A percentile compares a stretch with the other conserved stretches of the same genome.
phyloP scores from a whole-genome alignment of 2,329 filamentous ascomycete genomes.

The Xylaria digitata region DNA sequence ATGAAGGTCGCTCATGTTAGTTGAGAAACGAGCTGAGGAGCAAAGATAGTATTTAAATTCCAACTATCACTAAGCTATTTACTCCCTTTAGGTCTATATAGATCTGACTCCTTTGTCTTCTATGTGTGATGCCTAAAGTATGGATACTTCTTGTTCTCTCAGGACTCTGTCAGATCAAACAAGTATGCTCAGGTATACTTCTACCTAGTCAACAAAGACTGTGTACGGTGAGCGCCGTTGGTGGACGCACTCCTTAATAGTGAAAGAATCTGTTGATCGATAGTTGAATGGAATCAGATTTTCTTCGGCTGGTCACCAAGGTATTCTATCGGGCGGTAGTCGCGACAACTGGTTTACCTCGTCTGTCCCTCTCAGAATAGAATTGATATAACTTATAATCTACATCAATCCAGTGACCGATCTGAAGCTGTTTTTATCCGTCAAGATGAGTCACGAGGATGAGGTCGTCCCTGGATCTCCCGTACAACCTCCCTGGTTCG shows the following conservation, averaged over 20 bases:
- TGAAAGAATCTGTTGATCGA: background rate
- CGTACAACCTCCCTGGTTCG: constrained; percentile 67
- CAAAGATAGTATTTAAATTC: too few species aligned
- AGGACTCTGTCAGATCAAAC: too few species aligned
- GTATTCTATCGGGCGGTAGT: background rate
- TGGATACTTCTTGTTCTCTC: too few species aligned
- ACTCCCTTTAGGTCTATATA: too few species aligned
- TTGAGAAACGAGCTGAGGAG: too few species aligned
- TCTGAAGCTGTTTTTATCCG: background rate
- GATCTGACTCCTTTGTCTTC: too few species aligned
- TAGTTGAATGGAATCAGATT: background rate
- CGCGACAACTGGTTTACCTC: background rate
- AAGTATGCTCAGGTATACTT: too few species aligned
- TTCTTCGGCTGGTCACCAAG: background rate
- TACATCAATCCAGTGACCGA: background rate
- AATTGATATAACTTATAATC: background rate
- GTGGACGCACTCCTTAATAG: background rate
- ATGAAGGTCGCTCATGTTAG: too few species aligned
- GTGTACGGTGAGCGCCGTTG: background rate
- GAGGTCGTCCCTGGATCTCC: constrained; percentile 66
- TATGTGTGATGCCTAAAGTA: too few species aligned
- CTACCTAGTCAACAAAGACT: background rate
- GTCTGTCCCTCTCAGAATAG: background rate
- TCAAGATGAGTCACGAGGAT: constrained; percentile 49
- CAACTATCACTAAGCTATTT: too few species aligned